These are phyloP conservation scores for Blakeslea trispora DNA, from an alignment of 371 early-diverging fungal genomes.

Conservation along the genomic window DNA sequence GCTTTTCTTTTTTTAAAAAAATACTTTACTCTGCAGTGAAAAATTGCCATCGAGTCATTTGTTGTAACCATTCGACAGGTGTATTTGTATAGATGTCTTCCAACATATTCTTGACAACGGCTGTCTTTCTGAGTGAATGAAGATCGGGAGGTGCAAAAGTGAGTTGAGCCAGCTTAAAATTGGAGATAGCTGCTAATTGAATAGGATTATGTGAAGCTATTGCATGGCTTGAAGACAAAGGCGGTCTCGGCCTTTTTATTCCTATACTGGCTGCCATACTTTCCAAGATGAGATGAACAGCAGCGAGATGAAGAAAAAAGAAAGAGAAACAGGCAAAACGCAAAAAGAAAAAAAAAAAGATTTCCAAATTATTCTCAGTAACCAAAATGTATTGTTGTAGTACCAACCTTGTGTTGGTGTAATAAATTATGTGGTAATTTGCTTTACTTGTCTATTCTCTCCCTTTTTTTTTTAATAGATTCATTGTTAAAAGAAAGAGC, in stretches of 20 bases:
- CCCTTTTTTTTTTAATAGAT: neutral
- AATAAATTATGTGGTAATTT: neutral
- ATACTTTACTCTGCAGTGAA: conserved; percentile 55
- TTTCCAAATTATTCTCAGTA: conserved; percentile 8
- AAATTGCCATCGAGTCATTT: conserved; percentile 58
- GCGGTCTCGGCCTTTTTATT: conserved; percentile 5
- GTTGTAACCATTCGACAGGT: conserved; percentile 52
- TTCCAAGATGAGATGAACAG: conserved; percentile 1
- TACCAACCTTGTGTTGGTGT: conserved; percentile 9
- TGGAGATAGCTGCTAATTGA: conserved; percentile 55
- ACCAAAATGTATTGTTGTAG: conserved; percentile 1
- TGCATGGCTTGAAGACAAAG: conserved; percentile 6
- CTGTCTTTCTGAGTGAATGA: conserved; percentile 49
- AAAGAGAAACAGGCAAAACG: conserved; percentile 1
- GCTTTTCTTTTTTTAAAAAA: no score
- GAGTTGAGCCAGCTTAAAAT: conserved; percentile 57
- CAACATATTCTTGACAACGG: conserved; percentile 50
- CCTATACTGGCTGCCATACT: neutral
- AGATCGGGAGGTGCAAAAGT: conserved; percentile 55
- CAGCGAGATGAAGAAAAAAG: conserved; percentile 5
- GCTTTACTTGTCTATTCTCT: neutral
- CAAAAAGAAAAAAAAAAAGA: conserved; percentile 5
- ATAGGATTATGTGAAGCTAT: conserved; percentile 41
- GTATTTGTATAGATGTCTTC: conserved; percentile 44
- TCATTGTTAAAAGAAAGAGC: no score